Percentiles rank a stretch among this genome's conserved stretches.
These are phyloP conservation scores for Obba rivulosa DNA, from an alignment of 768 basidiomycete genomes.

Conservation along the genomic window DNA sequence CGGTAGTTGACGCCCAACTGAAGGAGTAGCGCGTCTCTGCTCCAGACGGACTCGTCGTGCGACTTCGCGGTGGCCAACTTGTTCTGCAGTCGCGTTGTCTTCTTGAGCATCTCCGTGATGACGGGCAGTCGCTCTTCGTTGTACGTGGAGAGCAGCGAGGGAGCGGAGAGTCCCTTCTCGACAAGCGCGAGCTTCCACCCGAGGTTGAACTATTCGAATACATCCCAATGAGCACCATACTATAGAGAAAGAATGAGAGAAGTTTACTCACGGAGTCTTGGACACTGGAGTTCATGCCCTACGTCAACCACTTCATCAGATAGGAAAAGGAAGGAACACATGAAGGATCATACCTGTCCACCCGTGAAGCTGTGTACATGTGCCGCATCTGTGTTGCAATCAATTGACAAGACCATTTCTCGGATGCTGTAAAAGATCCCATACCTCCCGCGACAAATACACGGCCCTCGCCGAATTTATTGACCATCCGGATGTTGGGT, in stretches of 20 bases:
- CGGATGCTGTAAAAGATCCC: neutral
- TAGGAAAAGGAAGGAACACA: too few species aligned
- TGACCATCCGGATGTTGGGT: constrained; percentile 44
- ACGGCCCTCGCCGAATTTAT: constrained; percentile 35
- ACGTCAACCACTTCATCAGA: too few species aligned
- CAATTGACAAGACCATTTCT: too few species aligned
- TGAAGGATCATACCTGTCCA: too few species aligned
- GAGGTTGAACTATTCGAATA: constrained; percentile 19
- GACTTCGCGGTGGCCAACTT: neutral
- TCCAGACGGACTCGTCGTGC: neutral
- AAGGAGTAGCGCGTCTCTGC: constrained; percentile 16
- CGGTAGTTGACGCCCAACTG: constrained; percentile 52
- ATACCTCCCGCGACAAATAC: constrained; percentile 43
- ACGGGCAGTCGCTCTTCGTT: constrained; percentile 26
- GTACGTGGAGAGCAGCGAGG: constrained; percentile 24
- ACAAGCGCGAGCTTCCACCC: constrained; percentile 27
- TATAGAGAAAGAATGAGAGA: too few species aligned
- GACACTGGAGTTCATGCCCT: constrained; percentile 25
- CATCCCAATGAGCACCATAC: neutral
- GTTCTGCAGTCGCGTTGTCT: constrained; percentile 10
- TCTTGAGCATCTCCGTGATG: constrained; percentile 24
- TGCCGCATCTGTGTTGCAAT: constrained; percentile 32
- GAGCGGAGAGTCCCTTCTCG: constrained; percentile 19
- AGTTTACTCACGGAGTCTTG: constrained; percentile 17
- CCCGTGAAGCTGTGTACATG: constrained; percentile 41